Base-by-base conservation (phyloP, 176 grass and related monocot species). In the Thalia dealbata region DNA sequence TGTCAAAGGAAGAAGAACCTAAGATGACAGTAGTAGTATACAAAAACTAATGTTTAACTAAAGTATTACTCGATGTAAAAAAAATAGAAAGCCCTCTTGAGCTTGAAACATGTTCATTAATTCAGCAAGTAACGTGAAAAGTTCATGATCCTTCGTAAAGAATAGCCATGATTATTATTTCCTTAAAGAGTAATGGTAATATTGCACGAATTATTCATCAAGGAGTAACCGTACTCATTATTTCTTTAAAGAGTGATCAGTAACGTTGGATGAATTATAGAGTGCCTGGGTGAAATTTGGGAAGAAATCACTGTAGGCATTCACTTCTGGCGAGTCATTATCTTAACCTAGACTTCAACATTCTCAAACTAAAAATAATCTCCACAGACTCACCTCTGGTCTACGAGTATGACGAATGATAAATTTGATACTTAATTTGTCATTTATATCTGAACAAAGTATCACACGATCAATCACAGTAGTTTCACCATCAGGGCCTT, bases 401-500 rank as follows among this genome's bases (percentile, higher is more conserved):
- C 93, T 87, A 59, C 93, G 84, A 46, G 87, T 90, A 29, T 97
- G 93, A 56, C 93, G 93, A 27, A 90, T 86, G 54, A 97, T 97
- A 78, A 84, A 97, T 70, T 92, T 97, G 76, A 97, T 97, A 15
- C 78, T 81, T 51, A 97, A 78, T 76, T 92, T 92, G 23, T 90
- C 84, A 79, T 86, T 84, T 79, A 85, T 85, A 84, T 97, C 93
- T 7, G 84, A 90, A 76, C 85, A 96, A 80, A 92, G 84, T 30
- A 92, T 88, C 56, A 90, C 93, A 65, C 93, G 82, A 67, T 96
- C 89, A 66, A 96, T 78, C 6, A 96, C 93, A n/a, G 85, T 90
- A 62, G 89, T 96, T 73, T 96, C 93, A 12, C 93, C 93, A 75
- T 96, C 89, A 75, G 88, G 82, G 61, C 93, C 93, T 86, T 92